Evolutionary conservation across 1,139 yeast genomes (phyloP), one percentile per base, ranked within the genome.

Genomic region (Hyphopichia fennica): DNA sequence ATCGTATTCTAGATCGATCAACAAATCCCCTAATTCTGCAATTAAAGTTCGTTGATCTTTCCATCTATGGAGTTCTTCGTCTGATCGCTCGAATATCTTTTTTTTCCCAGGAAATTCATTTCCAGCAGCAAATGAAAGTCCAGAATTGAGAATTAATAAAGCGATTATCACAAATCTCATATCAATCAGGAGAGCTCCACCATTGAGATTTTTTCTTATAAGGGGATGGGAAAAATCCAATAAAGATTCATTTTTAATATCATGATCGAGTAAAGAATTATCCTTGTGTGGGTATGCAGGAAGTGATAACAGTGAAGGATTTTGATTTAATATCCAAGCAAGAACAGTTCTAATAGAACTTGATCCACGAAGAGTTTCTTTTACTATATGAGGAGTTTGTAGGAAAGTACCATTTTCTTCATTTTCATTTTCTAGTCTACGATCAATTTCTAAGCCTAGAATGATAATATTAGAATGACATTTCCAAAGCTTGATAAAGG

Each of bases 371-470:
- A 84, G 68, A 0, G 79, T 72, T 31, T 77, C 76, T 36, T 79
- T 67, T 3, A 82, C 70, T 10, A 72, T 48, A 15, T 65, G 62
- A 0, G 87, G 87, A 0, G 85, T 77, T 22, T 65, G 70, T 30
- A 58, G 13, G 25, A 32, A 56, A 15, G 48, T 46, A 49, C 50
- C 56, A 43, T 50, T 53, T 29, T 66, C 58, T 49, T 47, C 64
- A 54, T 57, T 76, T 58, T 60, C 67, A 52, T 72, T 71, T 53
- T 83, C 90, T 35, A 79, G 69, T 41, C 77, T 56, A 47, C 89
- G 65, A 56, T 84, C 91, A 38, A 83, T 77, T 50, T 81, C 86
- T 17, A 84, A 60, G 0, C 87, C 87, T 7, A 79, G 59, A 8
- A 77, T 57, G 0, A 84, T 69, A 6, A 82, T 70, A 45, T 72